These are phyloP conservation scores for Ogataea parapolymorpha DNA, from an alignment of 805 yeast genomes.

Conservation along the genomic window DNA sequence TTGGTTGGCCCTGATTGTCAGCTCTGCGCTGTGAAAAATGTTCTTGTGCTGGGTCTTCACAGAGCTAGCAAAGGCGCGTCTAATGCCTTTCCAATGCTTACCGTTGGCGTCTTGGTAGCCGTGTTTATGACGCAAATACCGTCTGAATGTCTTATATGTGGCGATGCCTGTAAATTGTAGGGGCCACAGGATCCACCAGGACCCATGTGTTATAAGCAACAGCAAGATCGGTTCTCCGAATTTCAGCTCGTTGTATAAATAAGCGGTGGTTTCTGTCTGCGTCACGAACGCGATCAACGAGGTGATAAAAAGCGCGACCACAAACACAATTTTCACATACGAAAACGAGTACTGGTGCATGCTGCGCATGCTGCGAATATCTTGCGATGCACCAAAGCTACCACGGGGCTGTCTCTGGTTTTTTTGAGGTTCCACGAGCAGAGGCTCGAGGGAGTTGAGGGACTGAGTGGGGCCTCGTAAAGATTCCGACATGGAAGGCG, in stretches of 20 bases:
- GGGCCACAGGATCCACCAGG: conserved; percentile 76
- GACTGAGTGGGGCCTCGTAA: conserved; percentile 2
- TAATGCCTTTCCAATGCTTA: conserved; percentile 33
- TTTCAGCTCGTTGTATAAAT: conserved; percentile 51
- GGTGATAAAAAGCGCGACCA: conserved; percentile 43
- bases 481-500: neutral
- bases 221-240: conserved; percentile 70
- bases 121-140: conserved; percentile 19
- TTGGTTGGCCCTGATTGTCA: conserved; percentile 29
- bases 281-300: conserved; percentile 62
- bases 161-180: conserved; percentile 54
- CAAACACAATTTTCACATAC: conserved; percentile 40
- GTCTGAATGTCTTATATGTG: conserved; percentile 39
- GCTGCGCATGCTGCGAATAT: neutral
- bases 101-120: conserved; percentile 20
- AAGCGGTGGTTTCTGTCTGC: conserved; percentile 79
- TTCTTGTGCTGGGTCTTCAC: conserved; percentile 42
- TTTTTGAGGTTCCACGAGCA: conserved; percentile 4
- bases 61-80: conserved; percentile 34
- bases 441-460: conserved; percentile 3
- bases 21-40: conserved; percentile 36
- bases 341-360: conserved; percentile 24
- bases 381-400: conserved; percentile 4
- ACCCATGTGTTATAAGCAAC: conserved; percentile 69
- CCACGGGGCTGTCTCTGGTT: conserved; percentile 5